Base-by-base conservation (phyloP, 805 yeast genomes). In the Cyberlindnera japonica region DNA sequence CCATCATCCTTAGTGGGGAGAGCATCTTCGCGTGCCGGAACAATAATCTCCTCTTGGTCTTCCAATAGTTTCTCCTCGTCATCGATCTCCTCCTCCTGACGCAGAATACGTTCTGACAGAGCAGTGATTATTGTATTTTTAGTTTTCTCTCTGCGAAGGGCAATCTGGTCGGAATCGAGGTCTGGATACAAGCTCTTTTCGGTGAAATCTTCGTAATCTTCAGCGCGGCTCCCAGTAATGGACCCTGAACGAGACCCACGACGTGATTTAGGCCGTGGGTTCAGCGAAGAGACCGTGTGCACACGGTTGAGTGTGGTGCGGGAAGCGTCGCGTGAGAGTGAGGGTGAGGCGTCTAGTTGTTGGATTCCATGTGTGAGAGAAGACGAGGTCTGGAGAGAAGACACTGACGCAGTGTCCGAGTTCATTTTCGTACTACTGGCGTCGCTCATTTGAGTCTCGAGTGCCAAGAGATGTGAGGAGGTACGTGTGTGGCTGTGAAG, bases 81-180 rank as follows among this genome's bases (percentile, higher is more conserved):
- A 10, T 45, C 44, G 5, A 22, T 13, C 6, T 20, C 30, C 12
- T 34, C 42, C n/a, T 29, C 38, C 11, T 31, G 28, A 27, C 41
- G 40, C 18, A 32, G 36, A 33, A 40, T 51, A 43, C 52, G 48
- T 29, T 44, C 58, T 26, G 53, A 43, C 11, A 53, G 54, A 1
- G 69, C 59, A n/a, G 60, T 61, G 18, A 72, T 53, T 27, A 76
- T 68, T 0, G 79, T 68, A 19, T 62, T 65, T 30, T 67, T 59
- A 1, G 80, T 72, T 20, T 60, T 62, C 8, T 70, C 65, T 35
- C 82, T 62, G 18, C 55, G 59, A 28, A 75, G 44, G 5, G 61
- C 58, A 15, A 74, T 64, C 37, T 62, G 61, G 13, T 64, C 58
- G 1, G 64, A 61, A 15, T 58, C 55, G 43, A 64, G 46, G 21